Base-by-base conservation (phyloP, 345 rosid species). In the Arabidopsis arenosa region DNA sequence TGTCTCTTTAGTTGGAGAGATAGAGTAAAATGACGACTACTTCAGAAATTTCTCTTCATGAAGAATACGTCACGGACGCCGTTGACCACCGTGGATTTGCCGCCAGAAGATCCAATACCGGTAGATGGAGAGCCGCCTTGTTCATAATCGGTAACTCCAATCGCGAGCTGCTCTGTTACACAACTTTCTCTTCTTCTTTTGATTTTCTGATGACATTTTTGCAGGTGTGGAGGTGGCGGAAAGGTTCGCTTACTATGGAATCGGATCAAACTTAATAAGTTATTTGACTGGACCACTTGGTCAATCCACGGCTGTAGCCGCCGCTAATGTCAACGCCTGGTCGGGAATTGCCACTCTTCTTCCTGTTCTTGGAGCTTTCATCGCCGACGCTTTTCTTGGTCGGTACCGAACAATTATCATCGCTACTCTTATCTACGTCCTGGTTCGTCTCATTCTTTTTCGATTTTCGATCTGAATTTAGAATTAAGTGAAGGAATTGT, bases 351-450 rank as follows among this genome's bases (percentile, higher is more conserved):
- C 72, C 1, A n/a, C 69, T 17, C 47, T 85, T 55, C 79, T 85
- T 17, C 88, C 88, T 41, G 63, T 85, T 35, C 35, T 85, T 2
- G 84, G 84, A 23, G 87, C 87, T 15, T 75, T 80, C 33, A 17
- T 82, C 17, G 85, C 88, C 17, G 85, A 82, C 66, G 76, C 85
- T 35, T 80, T 73, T 54, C 76, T 85, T 28, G 88, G 88, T 21
- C 83, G 85, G 11, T 85, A 82, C 57, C 77, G 69, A 40, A 74
- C 83, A 6, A 73, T 85, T 10, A 30, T 83, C 26, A 9, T 79
- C 23, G 78, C 88, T 70, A 79, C 83, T 43, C 41, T 79, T 28
- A 47, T 80, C 49, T 80, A 82, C 59, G 47, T 75, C 0, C 41
- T 82, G 81, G 87, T 84, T 32, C 3, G 78, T 70, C 67, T 57